Percentiles rank a stretch among this genome's conserved stretches.
Evolutionary conservation across 176 grass and related monocot genomes (phyloP).

Genomic region (Ananas comosus): DNA sequence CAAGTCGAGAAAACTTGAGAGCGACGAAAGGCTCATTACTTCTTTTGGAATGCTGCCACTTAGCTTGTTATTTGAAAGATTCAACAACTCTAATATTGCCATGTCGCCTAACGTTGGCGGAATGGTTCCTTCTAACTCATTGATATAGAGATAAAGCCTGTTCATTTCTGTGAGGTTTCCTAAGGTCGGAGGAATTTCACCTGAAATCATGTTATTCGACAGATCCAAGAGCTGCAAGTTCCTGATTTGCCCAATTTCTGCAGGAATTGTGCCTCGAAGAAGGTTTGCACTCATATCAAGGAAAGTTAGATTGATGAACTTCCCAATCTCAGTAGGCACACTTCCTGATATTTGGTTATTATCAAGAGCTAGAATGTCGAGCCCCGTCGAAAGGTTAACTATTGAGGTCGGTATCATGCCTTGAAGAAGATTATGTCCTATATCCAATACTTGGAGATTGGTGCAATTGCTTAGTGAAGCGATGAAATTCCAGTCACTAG

Average conservation of each 20-base stretch:
- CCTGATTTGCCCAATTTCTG: conserved; percentile 14
- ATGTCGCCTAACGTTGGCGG: conserved; percentile 19
- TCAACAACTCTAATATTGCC: conserved; percentile 5
- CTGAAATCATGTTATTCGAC: conserved; percentile 17
- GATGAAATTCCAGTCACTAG: conserved; percentile 20
- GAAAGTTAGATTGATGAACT: not conserved
- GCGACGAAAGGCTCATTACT: conserved; percentile 19
- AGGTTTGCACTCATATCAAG: conserved; percentile 2
- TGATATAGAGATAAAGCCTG: not conserved
- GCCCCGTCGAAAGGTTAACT: conserved; percentile 23
- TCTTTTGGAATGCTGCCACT: conserved; percentile 34
- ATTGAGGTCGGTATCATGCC: conserved; percentile 19
- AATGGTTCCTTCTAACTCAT: conserved; percentile 17
- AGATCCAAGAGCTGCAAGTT: conserved; percentile 10
- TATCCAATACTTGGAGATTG: not conserved
- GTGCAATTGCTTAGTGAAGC: conserved; percentile 20
- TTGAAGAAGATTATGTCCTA: conserved; percentile 15
- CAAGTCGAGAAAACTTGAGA: conserved; percentile 22
- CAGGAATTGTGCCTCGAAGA: conserved; percentile 18
- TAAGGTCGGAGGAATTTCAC: conserved; percentile 15
- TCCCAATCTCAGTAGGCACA: conserved; percentile 11
- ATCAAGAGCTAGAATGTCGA: not conserved
- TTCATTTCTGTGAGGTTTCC: conserved; percentile 19
- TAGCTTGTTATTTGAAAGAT: conserved; percentile 27
- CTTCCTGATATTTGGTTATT: conserved; percentile 21